Conservation (phyloP, 179 eudicot genomes). For the Monotropa hypopitys region DNA sequence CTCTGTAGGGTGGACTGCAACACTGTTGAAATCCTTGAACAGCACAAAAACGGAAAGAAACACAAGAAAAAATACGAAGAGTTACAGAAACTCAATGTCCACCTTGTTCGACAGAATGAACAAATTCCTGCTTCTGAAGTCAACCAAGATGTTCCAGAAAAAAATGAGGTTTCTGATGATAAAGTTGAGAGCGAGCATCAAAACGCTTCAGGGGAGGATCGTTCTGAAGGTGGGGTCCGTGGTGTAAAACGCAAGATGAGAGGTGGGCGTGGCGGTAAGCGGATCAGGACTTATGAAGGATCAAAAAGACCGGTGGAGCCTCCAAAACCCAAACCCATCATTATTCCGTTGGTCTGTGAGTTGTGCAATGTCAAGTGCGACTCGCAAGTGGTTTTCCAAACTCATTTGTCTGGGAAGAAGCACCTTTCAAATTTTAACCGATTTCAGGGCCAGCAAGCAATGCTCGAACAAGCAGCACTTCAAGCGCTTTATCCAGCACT, state of each 20-base stretch:
- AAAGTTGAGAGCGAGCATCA: conserved; percentile 11
- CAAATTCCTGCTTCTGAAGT: conserved; percentile 8
- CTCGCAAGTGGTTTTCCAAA: conserved; percentile 25
- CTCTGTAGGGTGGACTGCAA: conserved; percentile 28
- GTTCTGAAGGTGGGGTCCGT: conserved; percentile 14
- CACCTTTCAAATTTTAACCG: conserved; percentile 24
- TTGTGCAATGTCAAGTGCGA: conserved; percentile 39
- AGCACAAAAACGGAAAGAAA: conserved; percentile 21
- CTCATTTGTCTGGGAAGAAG: conserved; percentile 35
- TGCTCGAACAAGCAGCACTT: conserved; percentile 24
- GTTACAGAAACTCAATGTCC: conserved; percentile 12
- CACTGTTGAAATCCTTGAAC: conserved; percentile 20
- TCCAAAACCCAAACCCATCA: conserved; percentile 12
- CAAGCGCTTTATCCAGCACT: conserved; percentile 33
- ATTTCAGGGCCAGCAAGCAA: conserved; percentile 22
- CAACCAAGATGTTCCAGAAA: conserved; percentile 6
- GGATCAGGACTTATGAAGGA: conserved; percentile 17
- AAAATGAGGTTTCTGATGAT: conserved; percentile 3
- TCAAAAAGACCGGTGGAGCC: conserved; percentile 16
- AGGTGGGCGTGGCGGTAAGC: conserved; percentile 22
- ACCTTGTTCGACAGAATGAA: conserved; percentile 5
- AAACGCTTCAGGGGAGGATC: conserved; percentile 6
- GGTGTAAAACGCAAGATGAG: conserved; percentile 29
- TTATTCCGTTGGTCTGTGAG: conserved; percentile 29
- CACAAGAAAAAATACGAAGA: conserved; percentile 20